These are phyloP conservation scores for Raphanus sativus DNA, from an alignment of 345 rosid species.

Conservation along the genomic window DNA sequence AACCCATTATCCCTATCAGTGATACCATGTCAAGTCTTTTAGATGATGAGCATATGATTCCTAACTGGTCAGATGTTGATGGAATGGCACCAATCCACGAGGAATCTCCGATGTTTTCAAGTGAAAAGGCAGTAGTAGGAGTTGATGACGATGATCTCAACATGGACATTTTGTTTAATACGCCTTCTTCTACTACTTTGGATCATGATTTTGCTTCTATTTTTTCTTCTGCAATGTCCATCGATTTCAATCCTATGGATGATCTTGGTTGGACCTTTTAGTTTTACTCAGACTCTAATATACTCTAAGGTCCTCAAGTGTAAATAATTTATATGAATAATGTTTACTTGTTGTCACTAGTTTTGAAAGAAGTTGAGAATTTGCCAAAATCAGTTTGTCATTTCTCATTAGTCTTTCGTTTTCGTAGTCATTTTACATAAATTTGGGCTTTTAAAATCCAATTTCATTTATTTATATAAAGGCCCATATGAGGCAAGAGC, in stretches of 20 bases:
- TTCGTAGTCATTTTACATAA: not conserved
- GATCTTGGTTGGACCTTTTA: constrained; percentile 42
- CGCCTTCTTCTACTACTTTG: constrained; percentile 33
- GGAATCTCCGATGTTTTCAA: constrained; percentile 26
- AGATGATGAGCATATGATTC: constrained; percentile 26
- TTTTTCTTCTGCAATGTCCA: constrained; percentile 33
- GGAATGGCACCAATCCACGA: constrained; percentile 15
- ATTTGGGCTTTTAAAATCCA: not conserved
- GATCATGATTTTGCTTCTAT: constrained; percentile 42
- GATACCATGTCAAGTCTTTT: constrained; percentile 31
- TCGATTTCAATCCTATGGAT: constrained; percentile 39
- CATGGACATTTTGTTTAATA: constrained; percentile 37
- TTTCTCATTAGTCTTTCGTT: not conserved
- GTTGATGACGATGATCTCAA: constrained; percentile 20
- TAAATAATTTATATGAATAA: not conserved
- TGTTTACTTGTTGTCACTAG: constrained; percentile 7
- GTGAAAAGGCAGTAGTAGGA: constrained; percentile 21
- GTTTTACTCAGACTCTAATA: constrained; percentile 1
- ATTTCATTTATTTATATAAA: not conserved
- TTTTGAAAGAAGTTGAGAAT: constrained; percentile 16
- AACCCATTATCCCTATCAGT: constrained; percentile 7
- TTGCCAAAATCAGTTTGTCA: not conserved
- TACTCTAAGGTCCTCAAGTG: not conserved
- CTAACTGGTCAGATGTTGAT: constrained; percentile 31
- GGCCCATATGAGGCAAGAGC: not conserved